Conservation (phyloP, 768 basidiomycete genomes). For the Tricholoma terreum region DNA sequence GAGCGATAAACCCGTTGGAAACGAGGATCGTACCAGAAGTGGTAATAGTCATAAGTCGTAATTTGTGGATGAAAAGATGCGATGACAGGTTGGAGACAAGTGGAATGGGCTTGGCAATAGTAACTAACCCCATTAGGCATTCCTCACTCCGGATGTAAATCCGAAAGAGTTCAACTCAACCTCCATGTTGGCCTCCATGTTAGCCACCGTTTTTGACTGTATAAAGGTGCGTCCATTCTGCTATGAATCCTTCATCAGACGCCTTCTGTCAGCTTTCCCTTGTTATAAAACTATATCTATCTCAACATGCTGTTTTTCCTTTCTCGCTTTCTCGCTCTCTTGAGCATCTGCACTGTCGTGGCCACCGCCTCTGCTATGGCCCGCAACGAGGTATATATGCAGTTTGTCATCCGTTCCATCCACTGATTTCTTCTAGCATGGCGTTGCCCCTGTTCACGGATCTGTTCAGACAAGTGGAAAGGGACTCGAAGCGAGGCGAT, state of each 20-base stretch:
- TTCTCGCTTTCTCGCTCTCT: constrained; percentile 4
- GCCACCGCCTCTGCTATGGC: not conserved
- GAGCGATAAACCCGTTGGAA: too few relatives aligned
- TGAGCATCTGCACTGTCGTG: constrained; percentile 4
- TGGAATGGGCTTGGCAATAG: too few relatives aligned
- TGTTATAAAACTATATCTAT: not conserved
- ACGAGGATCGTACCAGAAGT: too few relatives aligned
- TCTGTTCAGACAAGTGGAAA: not conserved
- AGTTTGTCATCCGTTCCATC: not conserved
- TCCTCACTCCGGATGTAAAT: too few relatives aligned
- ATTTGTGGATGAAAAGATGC: too few relatives aligned
- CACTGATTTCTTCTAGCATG: not conserved
- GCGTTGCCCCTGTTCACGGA: not conserved
- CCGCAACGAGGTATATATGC: not conserved
- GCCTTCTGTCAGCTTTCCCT: not conserved
- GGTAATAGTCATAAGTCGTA: too few relatives aligned
- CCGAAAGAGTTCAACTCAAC: not conserved
- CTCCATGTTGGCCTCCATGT: not conserved
- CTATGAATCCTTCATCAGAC: not conserved
- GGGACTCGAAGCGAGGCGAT: not conserved
- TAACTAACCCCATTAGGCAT: too few relatives aligned
- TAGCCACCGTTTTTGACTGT: not conserved
- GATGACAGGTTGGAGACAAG: too few relatives aligned
- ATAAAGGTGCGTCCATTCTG: not conserved
- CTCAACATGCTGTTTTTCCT: constrained; percentile 2